phyloP scores from a whole-genome alignment of 2,329 filamentous ascomycete genomes.

The Botrytis fragariae region DNA sequence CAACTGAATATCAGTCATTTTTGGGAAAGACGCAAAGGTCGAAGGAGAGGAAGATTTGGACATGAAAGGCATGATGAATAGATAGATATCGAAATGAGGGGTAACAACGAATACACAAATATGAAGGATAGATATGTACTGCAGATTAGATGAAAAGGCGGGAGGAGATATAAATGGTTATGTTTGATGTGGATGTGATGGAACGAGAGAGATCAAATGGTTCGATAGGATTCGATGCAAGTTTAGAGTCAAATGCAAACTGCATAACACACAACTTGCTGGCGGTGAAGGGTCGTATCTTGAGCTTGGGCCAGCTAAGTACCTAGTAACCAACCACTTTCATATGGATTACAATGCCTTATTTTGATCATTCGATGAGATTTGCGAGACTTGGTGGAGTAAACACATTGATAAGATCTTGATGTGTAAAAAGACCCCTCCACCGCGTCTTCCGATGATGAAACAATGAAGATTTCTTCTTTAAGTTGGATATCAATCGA shows the following conservation, averaged over 20 bases:
- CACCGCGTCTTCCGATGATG: neutral
- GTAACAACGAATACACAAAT: neutral
- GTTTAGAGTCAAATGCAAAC: conserved; percentile 1
- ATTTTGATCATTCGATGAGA: neutral
- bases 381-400: neutral
- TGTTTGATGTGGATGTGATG: conserved; percentile 5
- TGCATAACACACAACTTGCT: conserved; percentile 1
- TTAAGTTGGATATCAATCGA: neutral
- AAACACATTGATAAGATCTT: neutral
- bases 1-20: conserved; percentile 13
- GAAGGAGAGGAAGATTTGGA: conserved; percentile 15
- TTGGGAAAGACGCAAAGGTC: conserved; percentile 7
- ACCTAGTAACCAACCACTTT: neutral
- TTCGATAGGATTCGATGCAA: conserved; percentile 12
- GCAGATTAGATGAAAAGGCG: neutral
- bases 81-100: conserved; percentile 5
- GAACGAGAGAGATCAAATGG: neutral
- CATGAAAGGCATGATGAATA: conserved; percentile 15
- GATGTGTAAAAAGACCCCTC: neutral
- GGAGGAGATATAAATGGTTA: conserved; percentile 9
- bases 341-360: neutral
- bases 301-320: neutral
- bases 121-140: neutral
- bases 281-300: neutral
- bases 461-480: neutral